Percentiles rank a stretch among this genome's conserved stretches.
phyloP scores from a whole-genome alignment of 345 rosid species.

The Camelina hispida region DNA sequence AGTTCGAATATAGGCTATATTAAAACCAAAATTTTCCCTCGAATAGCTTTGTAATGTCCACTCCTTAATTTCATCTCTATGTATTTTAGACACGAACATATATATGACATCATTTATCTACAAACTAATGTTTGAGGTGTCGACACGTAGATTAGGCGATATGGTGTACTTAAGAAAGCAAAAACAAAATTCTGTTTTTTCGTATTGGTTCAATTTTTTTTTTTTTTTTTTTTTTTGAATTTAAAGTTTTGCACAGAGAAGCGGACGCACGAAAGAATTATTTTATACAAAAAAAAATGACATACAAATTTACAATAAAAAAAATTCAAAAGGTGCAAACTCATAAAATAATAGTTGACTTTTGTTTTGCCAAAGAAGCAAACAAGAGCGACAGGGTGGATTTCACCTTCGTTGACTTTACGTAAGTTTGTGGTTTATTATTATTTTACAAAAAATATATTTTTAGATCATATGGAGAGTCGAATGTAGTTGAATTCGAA shows the following conservation, averaged over 20 bases:
- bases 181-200: not conserved
- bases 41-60: not conserved
- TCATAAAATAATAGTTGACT: slow-evolving; percentile 42
- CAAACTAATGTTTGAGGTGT: not conserved
- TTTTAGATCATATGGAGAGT: slow-evolving; percentile 22
- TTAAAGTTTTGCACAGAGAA: no score
- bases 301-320: not conserved
- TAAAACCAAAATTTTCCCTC: not conserved
- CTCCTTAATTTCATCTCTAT: not conserved
- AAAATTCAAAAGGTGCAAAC: not conserved
- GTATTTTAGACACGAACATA: slow-evolving; percentile 4
- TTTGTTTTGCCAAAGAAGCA: slow-evolving; percentile 39
- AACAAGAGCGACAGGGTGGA: slow-evolving; percentile 39
- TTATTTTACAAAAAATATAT: no score
- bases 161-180: not conserved
- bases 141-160: slow-evolving; percentile 11
- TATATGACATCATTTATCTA: slow-evolving; percentile 13
- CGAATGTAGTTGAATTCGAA: not conserved
- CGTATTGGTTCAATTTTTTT: not conserved
- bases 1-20: not conserved
- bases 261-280: not conserved
- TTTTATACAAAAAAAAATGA: not conserved
- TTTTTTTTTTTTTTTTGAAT: no score
- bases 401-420: slow-evolving; percentile 42
- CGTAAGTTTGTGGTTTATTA: not conserved